A percentile compares a stretch with the other conserved stretches of the same genome.
Conservation (phyloP, 2,329 filamentous ascomycete species). For the Ascosphaera acerosa region DNA sequence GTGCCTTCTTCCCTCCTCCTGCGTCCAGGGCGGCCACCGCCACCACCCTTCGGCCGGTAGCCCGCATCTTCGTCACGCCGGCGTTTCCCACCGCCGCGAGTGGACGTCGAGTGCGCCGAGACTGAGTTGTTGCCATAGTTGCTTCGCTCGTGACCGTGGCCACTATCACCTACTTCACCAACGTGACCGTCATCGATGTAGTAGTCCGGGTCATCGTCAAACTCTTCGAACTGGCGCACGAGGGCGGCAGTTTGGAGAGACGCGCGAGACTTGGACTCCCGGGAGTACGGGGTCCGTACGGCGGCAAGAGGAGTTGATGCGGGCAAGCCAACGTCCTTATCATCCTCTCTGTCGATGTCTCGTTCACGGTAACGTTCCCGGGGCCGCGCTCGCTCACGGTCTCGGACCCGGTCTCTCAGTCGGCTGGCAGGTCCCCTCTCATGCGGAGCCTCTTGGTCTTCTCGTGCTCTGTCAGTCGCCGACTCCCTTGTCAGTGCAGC, state of each 20-base stretch:
- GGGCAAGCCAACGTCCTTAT: not conserved
- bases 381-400: no score
- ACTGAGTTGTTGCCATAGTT: no score
- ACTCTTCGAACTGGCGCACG: slow-evolving; percentile 16
- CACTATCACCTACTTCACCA: no score
- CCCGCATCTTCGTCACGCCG: slow-evolving; percentile 24
- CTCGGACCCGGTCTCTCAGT: slow-evolving; percentile 29
- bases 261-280: not conserved
- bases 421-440: no score
- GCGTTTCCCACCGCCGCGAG: slow-evolving; percentile 14
- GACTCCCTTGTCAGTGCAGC: no score
- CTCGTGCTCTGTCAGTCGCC: no score
- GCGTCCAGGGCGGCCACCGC: slow-evolving; percentile 11
- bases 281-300: not conserved
- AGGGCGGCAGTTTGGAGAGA: slow-evolving; percentile 15
- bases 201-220: slow-evolving; percentile 17
- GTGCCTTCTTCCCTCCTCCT: slow-evolving; percentile 13
- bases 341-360: slow-evolving; percentile 4
- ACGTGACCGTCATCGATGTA: no score
- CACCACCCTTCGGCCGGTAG: slow-evolving; percentile 23
- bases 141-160: no score
- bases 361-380: slow-evolving; percentile 14
- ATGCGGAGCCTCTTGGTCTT: no score
- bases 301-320: not conserved
- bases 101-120: not conserved